Evolutionary conservation across 306 rosid species (phyloP), one percentile per base, ranked within the genome.

Genomic region (Fagus crenata): DNA sequence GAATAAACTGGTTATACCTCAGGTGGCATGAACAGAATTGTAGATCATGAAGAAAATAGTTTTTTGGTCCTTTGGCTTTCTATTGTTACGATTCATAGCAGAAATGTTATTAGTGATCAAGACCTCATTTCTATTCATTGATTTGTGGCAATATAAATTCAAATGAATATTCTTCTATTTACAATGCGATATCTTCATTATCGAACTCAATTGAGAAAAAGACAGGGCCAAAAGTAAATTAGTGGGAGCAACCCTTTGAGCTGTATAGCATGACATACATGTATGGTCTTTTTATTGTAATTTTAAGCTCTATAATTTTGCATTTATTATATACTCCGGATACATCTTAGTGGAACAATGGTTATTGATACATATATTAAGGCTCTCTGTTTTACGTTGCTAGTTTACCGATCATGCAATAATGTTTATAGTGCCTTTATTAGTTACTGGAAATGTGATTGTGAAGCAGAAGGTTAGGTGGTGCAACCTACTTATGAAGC

Each of bases 81-180:
- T 53, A 70, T 78, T 73, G 46, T 72, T 71, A 31, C 75, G 71
- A 67, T 74, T 67, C 70, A 54, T 73, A 81, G 80, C 79, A 56
- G 88, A 87, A 71, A 67, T 85, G 77, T 80, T 53, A 72, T 76
- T 83, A 60, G 58, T 46, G 76, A 49, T 64, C 49, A 65, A 80
- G 67, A 53, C 78, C 39, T 73, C 65, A 51, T 86, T 84, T 72
- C 83, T 81, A 78, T 84, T 85, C 90, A 69, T 89, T 88, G 80
- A 78, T 82, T 79, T 63, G 51, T 60, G 49, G 73, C 82, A 85
- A 88, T 82, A 83, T 81, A 58, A 55, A 75, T 81, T 76, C 51
- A 53, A 79, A 74, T 75, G 78, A 75, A 84, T 60, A 31, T 60
- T 32, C 41, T 60, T 60, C 41, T 33, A 2, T 32, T 32, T 1